These are phyloP conservation scores for Chloranthus sessilifolius DNA, from an alignment of 164 flowering plant species.

Conservation along the genomic window DNA sequence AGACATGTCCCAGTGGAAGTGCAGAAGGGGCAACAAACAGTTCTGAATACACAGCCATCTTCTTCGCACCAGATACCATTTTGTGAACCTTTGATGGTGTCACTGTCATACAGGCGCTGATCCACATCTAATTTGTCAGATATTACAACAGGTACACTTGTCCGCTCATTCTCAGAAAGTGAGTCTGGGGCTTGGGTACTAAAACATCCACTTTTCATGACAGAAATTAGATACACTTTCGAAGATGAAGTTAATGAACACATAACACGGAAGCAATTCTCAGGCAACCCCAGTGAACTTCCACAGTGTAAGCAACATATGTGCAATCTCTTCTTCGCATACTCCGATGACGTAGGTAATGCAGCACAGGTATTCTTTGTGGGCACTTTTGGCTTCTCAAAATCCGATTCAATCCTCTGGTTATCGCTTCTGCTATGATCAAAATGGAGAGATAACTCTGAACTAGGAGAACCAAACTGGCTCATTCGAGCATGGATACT, in stretches of 20 bases:
- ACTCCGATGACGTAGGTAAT: constrained; percentile 18
- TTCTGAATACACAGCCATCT: constrained; percentile 86
- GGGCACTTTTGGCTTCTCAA: constrained; percentile 13
- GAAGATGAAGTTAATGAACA: constrained; percentile 51
- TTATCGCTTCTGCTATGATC: constrained; percentile 15
- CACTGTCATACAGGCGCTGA: constrained; percentile 31
- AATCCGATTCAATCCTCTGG: constrained; percentile 25
- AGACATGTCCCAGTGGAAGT: constrained; percentile 33
- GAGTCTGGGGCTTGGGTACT: constrained; percentile 3
- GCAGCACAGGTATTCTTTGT: constrained; percentile 5
- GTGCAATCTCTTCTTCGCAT: constrained; percentile 34
- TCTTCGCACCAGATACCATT: constrained; percentile 73
- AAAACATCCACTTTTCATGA: constrained; percentile 19
- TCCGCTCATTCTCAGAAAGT: constrained; percentile 10
- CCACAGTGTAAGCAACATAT: constrained; percentile 64
- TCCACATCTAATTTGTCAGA: constrained; percentile 49
- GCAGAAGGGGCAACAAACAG: constrained; percentile 76
- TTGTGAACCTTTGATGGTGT: constrained; percentile 16
- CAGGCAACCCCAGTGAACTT: constrained; percentile 61
- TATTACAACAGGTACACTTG: constrained; percentile 37
- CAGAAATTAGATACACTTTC: constrained; percentile 48
- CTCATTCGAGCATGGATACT: constrained; percentile 18
- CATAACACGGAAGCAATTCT: constrained; percentile 39
- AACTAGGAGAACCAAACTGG: constrained; percentile 14
- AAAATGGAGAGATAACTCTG: constrained; percentile 17